A percentile compares a stretch with the other conserved stretches of the same genome.
These are phyloP conservation scores for Ascochyta koolunga DNA, from an alignment of 2,329 filamentous ascomycete genomes.

Conservation along the genomic window DNA sequence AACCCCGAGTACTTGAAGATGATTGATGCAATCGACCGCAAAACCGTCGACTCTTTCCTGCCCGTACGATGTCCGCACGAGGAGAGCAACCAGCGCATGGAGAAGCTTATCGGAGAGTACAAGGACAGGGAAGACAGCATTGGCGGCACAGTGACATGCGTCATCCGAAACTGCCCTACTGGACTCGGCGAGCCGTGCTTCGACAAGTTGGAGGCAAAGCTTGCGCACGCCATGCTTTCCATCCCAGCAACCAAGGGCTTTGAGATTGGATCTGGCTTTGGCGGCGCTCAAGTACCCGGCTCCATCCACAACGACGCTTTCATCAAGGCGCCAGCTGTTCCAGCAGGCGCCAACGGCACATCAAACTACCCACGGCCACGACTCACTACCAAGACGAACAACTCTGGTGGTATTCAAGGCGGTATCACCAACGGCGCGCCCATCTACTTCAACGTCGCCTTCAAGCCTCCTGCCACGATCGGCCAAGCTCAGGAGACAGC, in stretches of 20 bases:
- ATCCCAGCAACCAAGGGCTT: slow-evolving; percentile 97
- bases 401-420: slow-evolving; percentile 92
- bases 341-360: slow-evolving; percentile 54
- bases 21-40: slow-evolving; percentile 72
- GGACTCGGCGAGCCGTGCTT: slow-evolving; percentile 94
- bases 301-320: slow-evolving; percentile 94
- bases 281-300: slow-evolving; percentile 82
- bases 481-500: slow-evolving; percentile 84
- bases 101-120: slow-evolving; percentile 76
- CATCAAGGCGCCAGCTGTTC: slow-evolving; percentile 61
- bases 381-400: slow-evolving; percentile 89
- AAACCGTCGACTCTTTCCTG: slow-evolving; percentile 80
- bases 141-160: slow-evolving; percentile 92
- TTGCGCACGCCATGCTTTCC: slow-evolving; percentile 92
- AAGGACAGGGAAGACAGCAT: slow-evolving; percentile 84
- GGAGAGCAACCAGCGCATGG: slow-evolving; percentile 72
- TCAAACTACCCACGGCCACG: slow-evolving; percentile 57
- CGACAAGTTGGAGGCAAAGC: slow-evolving; percentile 89
- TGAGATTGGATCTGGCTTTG: slow-evolving; percentile 92
- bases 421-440: slow-evolving; percentile 92
- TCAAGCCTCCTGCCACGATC: slow-evolving; percentile 96
- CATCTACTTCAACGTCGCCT: slow-evolving; percentile 93
- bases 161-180: slow-evolving; percentile 82
- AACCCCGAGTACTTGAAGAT: slow-evolving; percentile 82
- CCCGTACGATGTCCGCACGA: slow-evolving; percentile 85